Evolutionary conservation across 257 asterid species (phyloP).

Genomic region (Forsythia viridissima): DNA sequence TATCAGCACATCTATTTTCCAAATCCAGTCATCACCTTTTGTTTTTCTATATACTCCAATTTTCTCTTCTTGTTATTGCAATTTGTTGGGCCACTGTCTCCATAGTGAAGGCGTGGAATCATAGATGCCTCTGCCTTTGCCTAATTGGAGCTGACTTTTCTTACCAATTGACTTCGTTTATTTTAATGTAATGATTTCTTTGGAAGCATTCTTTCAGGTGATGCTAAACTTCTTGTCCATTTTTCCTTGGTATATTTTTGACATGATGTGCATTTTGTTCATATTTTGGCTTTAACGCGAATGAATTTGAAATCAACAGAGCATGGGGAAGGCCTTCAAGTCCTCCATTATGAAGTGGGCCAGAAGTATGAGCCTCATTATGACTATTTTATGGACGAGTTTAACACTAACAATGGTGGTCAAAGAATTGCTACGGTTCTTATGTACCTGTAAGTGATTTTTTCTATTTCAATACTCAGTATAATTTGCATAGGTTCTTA

Average conservation of each 20-base stretch:
- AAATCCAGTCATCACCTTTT: neutral
- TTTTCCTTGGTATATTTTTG: neutral
- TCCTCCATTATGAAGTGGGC: conserved; percentile 96
- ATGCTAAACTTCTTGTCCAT: neutral
- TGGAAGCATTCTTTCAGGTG: neutral
- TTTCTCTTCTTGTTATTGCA: neutral
- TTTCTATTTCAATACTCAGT: conserved; percentile 18
- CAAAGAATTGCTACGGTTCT: conserved; percentile 96
- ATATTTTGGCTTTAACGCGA: conserved; percentile 17
- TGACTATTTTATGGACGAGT: conserved; percentile 89
- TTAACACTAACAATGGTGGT: conserved; percentile 85
- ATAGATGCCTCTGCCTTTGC: neutral
- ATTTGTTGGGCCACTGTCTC: neutral
- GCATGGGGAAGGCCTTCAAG: conserved; percentile 94
- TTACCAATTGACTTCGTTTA: neutral
- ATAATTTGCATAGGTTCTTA: neutral
- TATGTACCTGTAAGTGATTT: conserved; percentile 83
- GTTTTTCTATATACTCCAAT: neutral
- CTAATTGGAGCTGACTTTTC: neutral
- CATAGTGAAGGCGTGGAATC: neutral
- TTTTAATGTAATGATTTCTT: neutral
- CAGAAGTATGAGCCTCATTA: conserved; percentile 95
- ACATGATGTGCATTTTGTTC: neutral
- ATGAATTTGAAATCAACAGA: conserved; percentile 50
- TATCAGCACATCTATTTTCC: neutral